Base-by-base conservation (phyloP, 768 basidiomycete genomes). In the Hygrocybe punicea region DNA sequence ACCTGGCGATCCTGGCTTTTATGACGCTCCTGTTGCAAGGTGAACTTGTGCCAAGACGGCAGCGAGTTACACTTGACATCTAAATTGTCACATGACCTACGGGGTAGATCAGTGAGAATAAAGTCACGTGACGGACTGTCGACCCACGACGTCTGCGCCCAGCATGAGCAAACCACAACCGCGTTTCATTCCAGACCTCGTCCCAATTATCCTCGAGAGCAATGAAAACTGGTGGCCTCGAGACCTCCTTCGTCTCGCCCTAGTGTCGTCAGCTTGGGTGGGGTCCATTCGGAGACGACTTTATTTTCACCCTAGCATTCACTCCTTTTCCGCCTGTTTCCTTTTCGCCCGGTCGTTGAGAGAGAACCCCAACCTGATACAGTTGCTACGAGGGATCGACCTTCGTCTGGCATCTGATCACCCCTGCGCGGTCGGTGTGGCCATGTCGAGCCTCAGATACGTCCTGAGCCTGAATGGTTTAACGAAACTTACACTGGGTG, bases 171-270 rank as follows among this genome's bases (percentile, higher is more conserved):
- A 5, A 34, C 55, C 55, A 45, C 39, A 13, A 13, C 37, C 65
- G 56, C 66, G 66, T 49, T 75, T 82, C 61, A 66, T 80, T 59
- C 74, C 80, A 63, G 82, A 84, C 65, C 74, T 84, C 48, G 73
- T 84, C 44, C 77, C 77, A 21, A 65, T 81, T 56, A 78, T 84
- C 42, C 77, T 84, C 57, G 77, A 81, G 35, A 71, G 73, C 62
- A 63, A 69, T 58, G 68, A 75, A 62, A 70, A 80, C 62, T 83
- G 82, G 82, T 84, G 82, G 82, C 74, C 78, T 21, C 65, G 73
- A 36, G 82, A 84, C 65, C 73, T 81, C 55, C 62, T 69, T 48
- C 72, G 71, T 3, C 76, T 84, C n/a, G 73, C 79, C n/a, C 71
- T 67, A 24, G 69, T 83, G n/a, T 84, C 82, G 6, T 69, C 73